Evolutionary conservation across 2,329 filamentous ascomycete genomes (phyloP).

Genomic region (Biscogniauxia marginata): DNA sequence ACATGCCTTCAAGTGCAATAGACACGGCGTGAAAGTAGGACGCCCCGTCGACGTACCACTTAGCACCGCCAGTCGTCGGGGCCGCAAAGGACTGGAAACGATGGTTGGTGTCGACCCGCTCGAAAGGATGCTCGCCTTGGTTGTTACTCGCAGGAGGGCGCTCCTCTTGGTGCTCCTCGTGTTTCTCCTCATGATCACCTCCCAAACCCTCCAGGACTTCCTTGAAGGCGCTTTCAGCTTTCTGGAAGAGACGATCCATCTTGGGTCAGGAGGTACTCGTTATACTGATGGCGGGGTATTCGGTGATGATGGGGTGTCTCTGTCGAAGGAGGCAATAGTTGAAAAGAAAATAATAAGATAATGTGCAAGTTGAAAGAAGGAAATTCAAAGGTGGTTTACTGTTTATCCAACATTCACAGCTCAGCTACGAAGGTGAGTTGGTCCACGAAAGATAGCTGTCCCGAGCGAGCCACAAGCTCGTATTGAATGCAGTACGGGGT

Average conservation of each 20-base stretch:
- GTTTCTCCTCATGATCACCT: constrained; percentile 20
- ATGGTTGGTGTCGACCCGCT: constrained; percentile 42
- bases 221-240: constrained; percentile 43
- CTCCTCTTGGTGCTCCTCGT: constrained; percentile 5
- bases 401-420: too few relatives aligned
- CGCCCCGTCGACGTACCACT: constrained; percentile 87
- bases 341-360: not conserved
- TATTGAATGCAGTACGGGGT: too few relatives aligned
- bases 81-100: constrained; percentile 71
- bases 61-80: constrained; percentile 68
- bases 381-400: not conserved
- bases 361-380: not conserved
- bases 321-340: not conserved
- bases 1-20: constrained; percentile 65
- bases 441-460: not conserved
- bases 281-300: not conserved
- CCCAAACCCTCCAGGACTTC: constrained; percentile 39
- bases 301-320: too few relatives aligned
- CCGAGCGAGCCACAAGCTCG: too few relatives aligned
- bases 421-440: not conserved
- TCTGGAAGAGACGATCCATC: constrained; percentile 44
- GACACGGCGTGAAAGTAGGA: constrained; percentile 85
- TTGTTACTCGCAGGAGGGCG: constrained; percentile 8
- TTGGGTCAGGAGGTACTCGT: constrained; percentile 8
- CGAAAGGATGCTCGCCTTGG: constrained; percentile 36